Conservation (phyloP, 208 protist species). For the Trichomonas vaginalis region DNA sequence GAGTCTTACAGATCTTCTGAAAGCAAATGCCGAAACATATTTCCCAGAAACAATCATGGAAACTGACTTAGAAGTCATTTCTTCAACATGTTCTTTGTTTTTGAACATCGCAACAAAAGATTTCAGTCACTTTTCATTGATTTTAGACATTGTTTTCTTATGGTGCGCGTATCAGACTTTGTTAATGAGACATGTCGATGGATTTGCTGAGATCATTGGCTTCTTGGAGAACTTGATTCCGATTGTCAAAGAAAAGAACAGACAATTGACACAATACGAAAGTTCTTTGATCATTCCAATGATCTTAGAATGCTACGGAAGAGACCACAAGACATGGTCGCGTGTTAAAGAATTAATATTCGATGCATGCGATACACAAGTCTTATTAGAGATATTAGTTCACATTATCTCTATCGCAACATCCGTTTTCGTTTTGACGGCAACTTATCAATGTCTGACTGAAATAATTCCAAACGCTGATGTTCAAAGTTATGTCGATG, state of each 20-base stretch:
- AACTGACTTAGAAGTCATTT: background rate
- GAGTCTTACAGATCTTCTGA: background rate
- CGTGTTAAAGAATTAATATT: background rate
- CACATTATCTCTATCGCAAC: background rate
- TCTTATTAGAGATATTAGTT: background rate
- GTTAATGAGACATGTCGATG: background rate
- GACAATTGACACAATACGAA: background rate
- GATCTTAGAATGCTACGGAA: background rate
- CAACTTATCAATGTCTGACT: background rate
- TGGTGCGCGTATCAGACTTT: background rate
- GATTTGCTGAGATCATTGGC: background rate
- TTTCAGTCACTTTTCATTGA: background rate
- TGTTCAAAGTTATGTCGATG: background rate
- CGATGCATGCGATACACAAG: background rate
- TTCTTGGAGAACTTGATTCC: background rate
- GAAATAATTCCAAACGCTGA: background rate
- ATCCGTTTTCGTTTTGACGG: background rate
- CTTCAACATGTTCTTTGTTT: background rate
- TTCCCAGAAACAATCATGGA: background rate
- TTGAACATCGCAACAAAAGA: background rate
- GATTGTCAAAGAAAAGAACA: background rate
- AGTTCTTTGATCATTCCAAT: background rate
- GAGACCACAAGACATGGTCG: background rate
- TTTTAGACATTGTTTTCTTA: background rate
- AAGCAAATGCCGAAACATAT: background rate